Percentiles rank a stretch among this genome's conserved stretches.
These are phyloP conservation scores for Austroboletus novae-zelandiae DNA, from an alignment of 1,284 basidiomycete genomes.

Conservation along the genomic window DNA sequence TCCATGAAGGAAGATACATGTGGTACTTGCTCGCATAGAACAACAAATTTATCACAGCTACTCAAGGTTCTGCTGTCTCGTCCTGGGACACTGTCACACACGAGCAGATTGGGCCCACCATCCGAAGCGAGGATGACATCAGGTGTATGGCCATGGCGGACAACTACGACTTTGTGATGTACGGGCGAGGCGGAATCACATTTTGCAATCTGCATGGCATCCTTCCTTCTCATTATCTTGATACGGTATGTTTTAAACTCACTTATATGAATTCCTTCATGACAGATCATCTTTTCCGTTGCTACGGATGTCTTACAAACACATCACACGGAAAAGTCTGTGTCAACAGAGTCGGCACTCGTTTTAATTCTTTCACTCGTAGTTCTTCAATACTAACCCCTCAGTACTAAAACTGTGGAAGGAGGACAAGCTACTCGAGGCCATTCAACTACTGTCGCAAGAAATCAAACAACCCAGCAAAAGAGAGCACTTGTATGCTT, in stretches of 20 bases:
- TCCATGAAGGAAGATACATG: neutral
- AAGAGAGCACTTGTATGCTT: neutral
- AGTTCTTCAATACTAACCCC: neutral
- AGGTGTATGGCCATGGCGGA: neutral
- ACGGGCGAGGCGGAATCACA: constrained; percentile 2
- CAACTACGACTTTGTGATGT: constrained; percentile 1
- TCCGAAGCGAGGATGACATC: too few species aligned
- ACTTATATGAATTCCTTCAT: too few species aligned
- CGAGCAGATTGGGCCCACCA: neutral
- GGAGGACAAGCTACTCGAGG: neutral
- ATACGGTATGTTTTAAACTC: neutral
- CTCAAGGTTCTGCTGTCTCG: neutral
- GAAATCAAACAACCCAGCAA: neutral
- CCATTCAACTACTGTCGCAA: neutral
- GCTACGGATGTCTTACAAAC: neutral
- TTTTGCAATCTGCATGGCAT: constrained; percentile 1
- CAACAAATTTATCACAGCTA: neutral
- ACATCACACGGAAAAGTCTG: too few species aligned
- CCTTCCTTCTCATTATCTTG: too few species aligned
- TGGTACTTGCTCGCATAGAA: neutral
- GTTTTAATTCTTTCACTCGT: neutral
- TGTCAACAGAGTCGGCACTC: neutral
- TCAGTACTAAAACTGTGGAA: neutral
- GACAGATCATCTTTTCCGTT: neutral
- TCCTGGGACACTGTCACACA: neutral